Percentiles rank a stretch among this genome's conserved stretches.
Evolutionary conservation across 208 protist species (phyloP).

Genomic region (Wallacemonas sp.): DNA sequence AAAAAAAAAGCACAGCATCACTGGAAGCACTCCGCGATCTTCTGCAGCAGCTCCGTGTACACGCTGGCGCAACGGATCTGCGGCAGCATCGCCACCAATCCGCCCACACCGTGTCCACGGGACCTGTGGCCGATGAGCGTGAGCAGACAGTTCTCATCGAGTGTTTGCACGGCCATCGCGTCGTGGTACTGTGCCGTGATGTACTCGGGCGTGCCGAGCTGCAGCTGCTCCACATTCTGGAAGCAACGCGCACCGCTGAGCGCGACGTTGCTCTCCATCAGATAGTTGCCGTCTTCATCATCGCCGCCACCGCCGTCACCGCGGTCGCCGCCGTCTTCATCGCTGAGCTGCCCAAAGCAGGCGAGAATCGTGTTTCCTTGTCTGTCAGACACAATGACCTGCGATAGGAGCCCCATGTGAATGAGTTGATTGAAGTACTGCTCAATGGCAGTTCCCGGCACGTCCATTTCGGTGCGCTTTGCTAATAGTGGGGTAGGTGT

Average conservation of each 20-base stretch:
- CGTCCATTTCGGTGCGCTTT: conserved; percentile 39
- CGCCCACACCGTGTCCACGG: conserved; percentile 76
- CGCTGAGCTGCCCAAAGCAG: conserved; percentile 49
- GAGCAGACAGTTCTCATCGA: conserved; percentile 63
- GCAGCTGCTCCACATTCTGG: conserved; percentile 80
- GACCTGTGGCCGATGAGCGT: conserved; percentile 83
- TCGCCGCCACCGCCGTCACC: conserved; percentile 20
- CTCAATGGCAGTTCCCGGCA: conserved; percentile 68
- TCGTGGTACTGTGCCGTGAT: conserved; percentile 88
- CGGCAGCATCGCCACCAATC: conserved; percentile 67
- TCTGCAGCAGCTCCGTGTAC: conserved; percentile 21
- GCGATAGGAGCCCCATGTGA: conserved; percentile 70
- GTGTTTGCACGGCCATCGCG: conserved; percentile 70
- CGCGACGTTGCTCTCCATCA: conserved; percentile 81
- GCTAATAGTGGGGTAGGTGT: too few relatives aligned
- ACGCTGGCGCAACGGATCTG: conserved; percentile 50
- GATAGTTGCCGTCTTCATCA: conserved; percentile 14
- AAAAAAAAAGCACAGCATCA: too few relatives aligned
- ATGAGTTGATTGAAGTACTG: conserved; percentile 91
- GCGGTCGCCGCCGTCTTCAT: conserved; percentile 16
- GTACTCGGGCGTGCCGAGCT: conserved; percentile 62
- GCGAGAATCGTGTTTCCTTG: conserved; percentile 80
- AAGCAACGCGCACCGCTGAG: conserved; percentile 79
- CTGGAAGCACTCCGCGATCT: conserved; percentile 11
- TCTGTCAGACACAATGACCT: conserved; percentile 81